A percentile compares a stretch with the other conserved stretches of the same genome.
Conservation (phyloP, 1,284 basidiomycete species). For the Austroboletus novae-zelandiae region DNA sequence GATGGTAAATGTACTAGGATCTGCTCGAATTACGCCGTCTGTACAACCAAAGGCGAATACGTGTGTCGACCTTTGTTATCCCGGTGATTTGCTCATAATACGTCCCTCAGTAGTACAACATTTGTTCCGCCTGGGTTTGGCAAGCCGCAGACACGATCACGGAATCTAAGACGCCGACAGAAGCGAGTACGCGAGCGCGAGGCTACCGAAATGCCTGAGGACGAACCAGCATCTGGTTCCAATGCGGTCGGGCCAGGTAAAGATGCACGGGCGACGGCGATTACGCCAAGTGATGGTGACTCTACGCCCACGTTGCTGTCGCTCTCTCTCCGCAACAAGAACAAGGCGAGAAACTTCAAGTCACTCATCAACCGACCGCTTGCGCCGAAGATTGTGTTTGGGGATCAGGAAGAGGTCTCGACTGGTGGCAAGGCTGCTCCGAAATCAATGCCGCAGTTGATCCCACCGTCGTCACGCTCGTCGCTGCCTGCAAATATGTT, state of each 20-base stretch:
- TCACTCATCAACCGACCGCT: conserved; percentile 46
- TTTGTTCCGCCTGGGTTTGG: conserved; percentile 62
- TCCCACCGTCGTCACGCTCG: conserved; percentile 52
- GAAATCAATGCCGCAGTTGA: conserved; percentile 35
- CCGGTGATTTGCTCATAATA: background rate
- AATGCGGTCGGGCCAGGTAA: conserved; percentile 33
- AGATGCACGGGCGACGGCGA: conserved; percentile 15
- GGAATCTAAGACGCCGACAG: conserved; percentile 63
- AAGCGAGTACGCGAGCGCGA: conserved; percentile 41
- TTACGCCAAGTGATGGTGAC: background rate
- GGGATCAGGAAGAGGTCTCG: conserved; percentile 22
- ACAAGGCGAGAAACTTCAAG: conserved; percentile 69
- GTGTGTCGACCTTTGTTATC: conserved; percentile 8
- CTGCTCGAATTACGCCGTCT: background rate
- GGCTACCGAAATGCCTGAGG: background rate
- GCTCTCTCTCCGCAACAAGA: conserved; percentile 65
- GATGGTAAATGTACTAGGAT: background rate
- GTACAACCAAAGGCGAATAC: background rate
- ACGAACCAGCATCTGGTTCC: conserved; percentile 24
- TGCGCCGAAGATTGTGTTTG: conserved; percentile 61
- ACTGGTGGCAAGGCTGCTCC: background rate
- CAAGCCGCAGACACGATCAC: conserved; percentile 60
- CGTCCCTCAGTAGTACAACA: conserved; percentile 3
- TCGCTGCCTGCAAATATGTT: conserved; percentile 31
- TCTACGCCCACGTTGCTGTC: conserved; percentile 13